A percentile compares a stretch with the other conserved stretches of the same genome.
phyloP scores from a whole-genome alignment of 1,284 basidiomycete species.

The Cerrena zonata region DNA sequence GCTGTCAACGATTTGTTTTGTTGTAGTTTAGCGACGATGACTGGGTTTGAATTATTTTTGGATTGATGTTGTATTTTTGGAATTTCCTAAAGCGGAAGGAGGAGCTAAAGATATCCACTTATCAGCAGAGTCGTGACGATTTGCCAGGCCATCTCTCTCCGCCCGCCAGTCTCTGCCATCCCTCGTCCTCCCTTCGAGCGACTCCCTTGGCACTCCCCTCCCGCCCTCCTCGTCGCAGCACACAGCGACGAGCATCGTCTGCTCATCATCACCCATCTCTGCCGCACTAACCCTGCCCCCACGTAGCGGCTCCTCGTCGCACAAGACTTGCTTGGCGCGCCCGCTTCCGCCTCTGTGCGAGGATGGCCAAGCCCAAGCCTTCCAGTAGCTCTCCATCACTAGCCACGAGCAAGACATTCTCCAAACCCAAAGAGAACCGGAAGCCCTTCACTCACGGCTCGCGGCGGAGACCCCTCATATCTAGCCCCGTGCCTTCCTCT shows the following conservation, averaged over 20 bases:
- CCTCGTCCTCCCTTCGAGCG: constrained; percentile 7
- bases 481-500: constrained; percentile 30
- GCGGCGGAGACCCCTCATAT: neutral
- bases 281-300: neutral
- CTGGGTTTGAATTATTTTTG: constrained; percentile 7
- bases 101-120: neutral
- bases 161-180: neutral
- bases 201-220: constrained; percentile 7
- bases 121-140: neutral
- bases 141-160: neutral
- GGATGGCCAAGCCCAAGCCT: constrained; percentile 25
- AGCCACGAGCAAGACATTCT: constrained; percentile 9
- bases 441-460: neutral
- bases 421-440: neutral
- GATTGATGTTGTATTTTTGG: constrained; percentile 2
- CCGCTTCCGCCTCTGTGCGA: constrained; percentile 12
- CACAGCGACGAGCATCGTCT: constrained; percentile 8
- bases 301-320: neutral
- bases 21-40: constrained; percentile 3
- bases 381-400: constrained; percentile 7
- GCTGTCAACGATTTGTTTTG: constrained; percentile 1
- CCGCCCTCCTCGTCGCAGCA: constrained; percentile 9
- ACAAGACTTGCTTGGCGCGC: constrained; percentile 17
- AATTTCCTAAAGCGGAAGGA: constrained; percentile 4
- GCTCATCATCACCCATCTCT: neutral